These are phyloP conservation scores for Lantana camara DNA, from an alignment of 257 asterid genomes.

Conservation along the genomic window DNA sequence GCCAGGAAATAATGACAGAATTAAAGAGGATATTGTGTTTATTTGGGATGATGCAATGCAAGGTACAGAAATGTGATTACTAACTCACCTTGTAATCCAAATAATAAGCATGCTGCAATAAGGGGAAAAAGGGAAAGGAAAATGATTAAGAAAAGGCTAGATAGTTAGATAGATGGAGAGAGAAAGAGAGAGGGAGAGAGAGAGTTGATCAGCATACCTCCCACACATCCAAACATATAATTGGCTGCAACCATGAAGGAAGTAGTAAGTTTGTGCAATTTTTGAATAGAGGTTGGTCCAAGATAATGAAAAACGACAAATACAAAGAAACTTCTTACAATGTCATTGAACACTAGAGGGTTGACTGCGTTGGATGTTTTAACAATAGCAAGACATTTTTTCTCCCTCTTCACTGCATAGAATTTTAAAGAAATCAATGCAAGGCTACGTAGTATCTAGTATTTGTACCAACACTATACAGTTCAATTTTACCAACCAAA, in stretches of 20 bases:
- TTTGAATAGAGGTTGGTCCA: slow-evolving; percentile 1
- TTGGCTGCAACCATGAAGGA: slow-evolving; percentile 52
- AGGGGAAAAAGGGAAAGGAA: slow-evolving; percentile 9
- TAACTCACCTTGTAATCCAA: slow-evolving; percentile 57
- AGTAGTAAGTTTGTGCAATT: slow-evolving; percentile 19
- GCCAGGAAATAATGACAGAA: not conserved
- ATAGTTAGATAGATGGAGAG: slow-evolving; percentile 19
- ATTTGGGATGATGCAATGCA: not conserved
- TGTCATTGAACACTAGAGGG: slow-evolving; percentile 66
- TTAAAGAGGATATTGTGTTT: not conserved
- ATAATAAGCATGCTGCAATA: slow-evolving; percentile 77
- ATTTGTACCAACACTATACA: not conserved
- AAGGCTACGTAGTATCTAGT: not conserved
- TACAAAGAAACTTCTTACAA: slow-evolving; percentile 38
- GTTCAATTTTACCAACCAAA: too few species aligned
- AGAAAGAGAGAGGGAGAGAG: slow-evolving; percentile 22
- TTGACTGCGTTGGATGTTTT: slow-evolving; percentile 58
- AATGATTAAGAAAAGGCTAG: slow-evolving; percentile 1
- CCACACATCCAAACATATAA: slow-evolving; percentile 64
- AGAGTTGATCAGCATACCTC: slow-evolving; percentile 42
- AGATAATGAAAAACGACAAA: not conserved
- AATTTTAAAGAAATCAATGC: slow-evolving; percentile 24
- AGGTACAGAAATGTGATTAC: slow-evolving; percentile 11
- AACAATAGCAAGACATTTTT: slow-evolving; percentile 66
- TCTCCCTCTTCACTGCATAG: slow-evolving; percentile 84